Evolutionary conservation across 164 flowering plant genomes (phyloP).

Genomic region (Tetrastigma voinierianum): DNA sequence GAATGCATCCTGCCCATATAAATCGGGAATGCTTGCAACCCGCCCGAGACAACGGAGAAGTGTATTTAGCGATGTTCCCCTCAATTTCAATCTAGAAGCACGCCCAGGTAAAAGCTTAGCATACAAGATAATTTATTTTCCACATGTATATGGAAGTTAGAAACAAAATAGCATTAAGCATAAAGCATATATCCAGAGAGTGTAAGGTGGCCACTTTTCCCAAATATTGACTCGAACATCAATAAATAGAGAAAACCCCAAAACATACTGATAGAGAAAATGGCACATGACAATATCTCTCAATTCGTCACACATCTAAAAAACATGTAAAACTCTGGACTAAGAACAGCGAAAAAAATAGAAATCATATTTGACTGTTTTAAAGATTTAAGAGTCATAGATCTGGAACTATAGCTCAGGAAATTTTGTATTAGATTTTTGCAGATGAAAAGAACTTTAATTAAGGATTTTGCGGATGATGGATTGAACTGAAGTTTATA

Average conservation of each 20-base stretch:
- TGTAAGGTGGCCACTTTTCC: neutral
- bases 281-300: neutral
- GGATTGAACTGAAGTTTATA: neutral
- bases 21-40: constrained; percentile 37
- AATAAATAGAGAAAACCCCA: neutral
- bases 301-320: neutral
- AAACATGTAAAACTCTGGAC: too few relatives aligned
- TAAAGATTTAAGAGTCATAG: too few relatives aligned
- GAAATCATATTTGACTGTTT: too few relatives aligned
- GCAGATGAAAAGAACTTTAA: neutral
- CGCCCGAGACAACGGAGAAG: constrained; percentile 68
- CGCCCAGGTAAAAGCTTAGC: neutral
- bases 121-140: neutral
- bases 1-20: constrained; percentile 48
- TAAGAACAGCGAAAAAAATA: neutral
- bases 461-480: too few relatives aligned
- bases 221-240: neutral
- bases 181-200: neutral
- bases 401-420: too few relatives aligned
- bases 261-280: neutral
- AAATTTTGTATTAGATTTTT: too few relatives aligned
- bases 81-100: constrained; percentile 49
- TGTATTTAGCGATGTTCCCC: constrained; percentile 33
- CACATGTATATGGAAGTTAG: neutral
- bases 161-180: neutral